A percentile compares a stretch with the other conserved stretches of the same genome.
Evolutionary conservation across 495 filamentous ascomycete species (phyloP).

Genomic region (Staphylotrichum tortipilum): DNA sequence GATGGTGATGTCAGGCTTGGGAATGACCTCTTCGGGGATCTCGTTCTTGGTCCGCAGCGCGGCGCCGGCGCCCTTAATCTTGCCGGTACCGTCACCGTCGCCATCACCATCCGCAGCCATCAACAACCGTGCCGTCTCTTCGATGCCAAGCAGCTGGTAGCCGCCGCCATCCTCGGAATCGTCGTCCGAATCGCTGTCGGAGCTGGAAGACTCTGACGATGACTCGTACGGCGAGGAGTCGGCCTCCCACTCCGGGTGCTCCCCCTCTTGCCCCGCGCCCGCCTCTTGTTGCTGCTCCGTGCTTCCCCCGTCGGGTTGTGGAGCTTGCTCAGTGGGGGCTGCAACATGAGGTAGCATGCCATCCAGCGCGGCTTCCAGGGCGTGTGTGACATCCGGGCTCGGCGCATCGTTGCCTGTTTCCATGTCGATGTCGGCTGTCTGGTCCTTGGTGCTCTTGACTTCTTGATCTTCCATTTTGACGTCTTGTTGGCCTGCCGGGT

Average conservation of each 20-base stretch:
- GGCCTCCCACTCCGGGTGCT: slow-evolving; percentile 45
- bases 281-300: slow-evolving; percentile 3
- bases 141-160: slow-evolving; percentile 50
- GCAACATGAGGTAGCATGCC: slow-evolving; percentile 21
- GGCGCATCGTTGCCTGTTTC: slow-evolving; percentile 11
- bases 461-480: not conserved
- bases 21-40: slow-evolving; percentile 53
- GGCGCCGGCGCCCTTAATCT: slow-evolving; percentile 35
- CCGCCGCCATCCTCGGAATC: slow-evolving; percentile 53
- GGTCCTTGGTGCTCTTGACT: not conserved
- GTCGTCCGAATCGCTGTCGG: slow-evolving; percentile 42
- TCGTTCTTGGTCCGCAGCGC: slow-evolving; percentile 68
- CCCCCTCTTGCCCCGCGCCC: slow-evolving; percentile 15
- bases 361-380: slow-evolving; percentile 38
- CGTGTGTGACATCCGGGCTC: slow-evolving; percentile 33
- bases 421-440: not conserved
- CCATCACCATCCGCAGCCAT: slow-evolving; percentile 63
- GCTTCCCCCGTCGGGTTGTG: slow-evolving; percentile 9
- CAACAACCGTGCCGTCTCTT: slow-evolving; percentile 69
- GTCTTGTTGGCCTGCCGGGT: not conserved
- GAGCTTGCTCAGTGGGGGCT: slow-evolving; percentile 6
- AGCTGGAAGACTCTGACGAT: slow-evolving; percentile 29
- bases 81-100: slow-evolving; percentile 31
- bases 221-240: slow-evolving; percentile 54
- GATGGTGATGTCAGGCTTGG: slow-evolving; percentile 65